Evolutionary conservation across 2,329 filamentous ascomycete species (phyloP).

Genomic region (Cladosporium velox): DNA sequence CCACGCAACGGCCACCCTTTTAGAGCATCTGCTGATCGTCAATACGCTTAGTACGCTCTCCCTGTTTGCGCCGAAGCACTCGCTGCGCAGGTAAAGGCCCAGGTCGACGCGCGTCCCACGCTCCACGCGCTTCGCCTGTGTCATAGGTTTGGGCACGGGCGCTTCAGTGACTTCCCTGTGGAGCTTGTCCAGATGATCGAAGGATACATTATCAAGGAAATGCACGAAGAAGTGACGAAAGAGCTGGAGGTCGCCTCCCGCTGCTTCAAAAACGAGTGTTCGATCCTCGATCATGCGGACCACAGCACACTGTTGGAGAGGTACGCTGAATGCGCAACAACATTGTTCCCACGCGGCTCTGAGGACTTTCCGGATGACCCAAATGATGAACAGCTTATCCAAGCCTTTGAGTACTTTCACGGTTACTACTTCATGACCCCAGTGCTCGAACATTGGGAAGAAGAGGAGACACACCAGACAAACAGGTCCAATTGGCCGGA

Average conservation of each 20-base stretch:
- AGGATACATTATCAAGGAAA: neutral
- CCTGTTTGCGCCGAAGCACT: neutral
- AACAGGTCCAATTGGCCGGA: neutral
- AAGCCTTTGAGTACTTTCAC: no score
- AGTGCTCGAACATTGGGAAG: no score
- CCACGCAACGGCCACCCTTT: neutral
- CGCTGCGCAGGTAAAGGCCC: neutral
- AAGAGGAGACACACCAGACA: no score
- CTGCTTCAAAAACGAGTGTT: neutral
- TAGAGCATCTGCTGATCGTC: neutral
- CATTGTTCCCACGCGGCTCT: no score
- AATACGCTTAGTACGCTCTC: neutral
- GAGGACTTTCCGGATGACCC: no score
- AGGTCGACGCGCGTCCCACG: neutral
- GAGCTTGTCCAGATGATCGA: neutral
- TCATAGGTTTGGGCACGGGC: neutral
- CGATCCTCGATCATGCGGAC: neutral
- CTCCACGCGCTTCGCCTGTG: neutral
- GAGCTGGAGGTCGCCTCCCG: neutral
- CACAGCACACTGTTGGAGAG: neutral
- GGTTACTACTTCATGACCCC: no score
- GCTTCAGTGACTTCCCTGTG: neutral
- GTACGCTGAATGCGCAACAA: neutral
- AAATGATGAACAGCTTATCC: no score
- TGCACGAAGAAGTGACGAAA: neutral